These are phyloP conservation scores for Monilinia aucupariae DNA, from an alignment of 2,329 filamentous ascomycete genomes.

Conservation along the genomic window DNA sequence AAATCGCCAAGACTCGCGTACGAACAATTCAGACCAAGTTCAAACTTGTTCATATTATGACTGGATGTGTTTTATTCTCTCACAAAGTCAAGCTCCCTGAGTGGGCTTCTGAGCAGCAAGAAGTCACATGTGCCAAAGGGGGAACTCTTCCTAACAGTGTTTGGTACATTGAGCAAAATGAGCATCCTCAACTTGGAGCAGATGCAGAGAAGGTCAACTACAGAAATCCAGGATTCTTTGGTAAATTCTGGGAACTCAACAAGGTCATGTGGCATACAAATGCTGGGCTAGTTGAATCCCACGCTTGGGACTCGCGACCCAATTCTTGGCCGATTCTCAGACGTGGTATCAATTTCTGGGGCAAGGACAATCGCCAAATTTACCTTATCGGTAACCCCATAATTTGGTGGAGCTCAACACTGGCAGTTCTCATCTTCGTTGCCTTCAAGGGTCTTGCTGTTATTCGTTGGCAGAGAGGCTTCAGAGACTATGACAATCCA, in stretches of 20 bases:
- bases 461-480: constrained; percentile 91
- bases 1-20: constrained; percentile 73
- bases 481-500: constrained; percentile 72
- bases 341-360: constrained; percentile 99
- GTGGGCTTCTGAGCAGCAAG: constrained; percentile 97
- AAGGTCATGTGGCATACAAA: constrained; percentile 99
- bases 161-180: constrained; percentile 93
- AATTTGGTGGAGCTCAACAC: constrained; percentile 87
- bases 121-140: constrained; percentile 92
- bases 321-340: constrained; percentile 86
- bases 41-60: constrained; percentile 92
- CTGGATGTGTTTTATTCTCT: constrained; percentile 90
- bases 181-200: constrained; percentile 68
- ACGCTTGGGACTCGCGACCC: constrained; percentile 96
- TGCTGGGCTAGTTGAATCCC: constrained; percentile 89
- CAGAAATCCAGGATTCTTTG: constrained; percentile 86
- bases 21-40: constrained; percentile 97
- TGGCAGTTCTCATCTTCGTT: constrained; percentile 69
- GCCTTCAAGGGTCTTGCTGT: constrained; percentile 83
- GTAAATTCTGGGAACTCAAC: constrained; percentile 96
- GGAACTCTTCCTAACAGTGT: constrained; percentile 93
- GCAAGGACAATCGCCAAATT: constrained; percentile 86
- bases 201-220: constrained; percentile 95
- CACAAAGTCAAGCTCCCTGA: constrained; percentile 98
- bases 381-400: constrained; percentile 94